Evolutionary conservation across 2,329 filamentous ascomycete species (phyloP), one percentile per base, ranked within the genome.

Genomic region (Monosporascus cannonballus): DNA sequence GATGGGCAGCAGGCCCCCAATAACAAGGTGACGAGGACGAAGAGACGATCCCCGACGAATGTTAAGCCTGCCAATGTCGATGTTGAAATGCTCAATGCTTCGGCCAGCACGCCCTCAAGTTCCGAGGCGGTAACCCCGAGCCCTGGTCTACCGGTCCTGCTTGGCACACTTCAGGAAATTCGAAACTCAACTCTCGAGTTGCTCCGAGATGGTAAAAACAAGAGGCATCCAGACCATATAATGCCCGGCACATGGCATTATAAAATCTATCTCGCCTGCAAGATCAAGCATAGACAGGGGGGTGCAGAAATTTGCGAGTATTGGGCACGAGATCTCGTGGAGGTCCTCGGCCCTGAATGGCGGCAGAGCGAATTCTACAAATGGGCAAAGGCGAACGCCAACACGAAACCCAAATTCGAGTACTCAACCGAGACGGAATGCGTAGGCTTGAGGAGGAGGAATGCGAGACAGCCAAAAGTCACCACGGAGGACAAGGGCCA

Each of bases 251-350:
- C 58, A 4, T 67, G 62, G 56, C 58, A 58, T 6, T 59, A 54
- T 5, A 69, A 62, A 34, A 51, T 75, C 3, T 74, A 69, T 47
- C 56, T 64, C 52, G 65, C 66, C n/a, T 74, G 76, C 59, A 74
- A 64, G 47, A 69, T 79, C 9, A 69, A 69, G 3, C 45, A 63
- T 1, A 74, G 75, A 47, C 47, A 50, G 4, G 61, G 56, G 0
- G 64, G 69, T 3, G 52, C 64, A 38, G 73, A 79, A 38, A 61
- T 80, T 3, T 60, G 77, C 2, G 67, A 72, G 14, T 79, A 76
- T 54, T 75, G 76, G 50, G 69, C 76, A 1, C 58, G 58, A 4
- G 69, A 70, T 6, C 65, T 82, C 37, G 55, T 55, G 48, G 48
- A 51, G 25, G 48, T 48, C 27, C 60, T 69, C 14, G 60, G 62